Evolutionary conservation across 148 eudicot genomes (phyloP).

Genomic region (Fagopyrum esculentum): DNA sequence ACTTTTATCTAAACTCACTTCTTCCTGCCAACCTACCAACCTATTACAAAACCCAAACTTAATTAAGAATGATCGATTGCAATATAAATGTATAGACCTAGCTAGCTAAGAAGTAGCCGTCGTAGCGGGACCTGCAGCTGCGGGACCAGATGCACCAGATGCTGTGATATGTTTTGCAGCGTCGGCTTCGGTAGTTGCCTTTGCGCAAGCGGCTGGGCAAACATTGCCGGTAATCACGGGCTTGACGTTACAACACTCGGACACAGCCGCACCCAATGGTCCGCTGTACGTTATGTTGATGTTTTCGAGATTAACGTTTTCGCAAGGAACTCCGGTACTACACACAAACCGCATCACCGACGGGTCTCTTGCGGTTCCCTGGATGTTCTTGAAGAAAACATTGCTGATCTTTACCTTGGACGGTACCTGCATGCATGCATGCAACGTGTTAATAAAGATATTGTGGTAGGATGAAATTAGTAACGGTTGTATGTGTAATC

Average conservation of each 20-base stretch:
- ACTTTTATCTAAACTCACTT: too few species aligned
- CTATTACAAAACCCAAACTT: too few species aligned
- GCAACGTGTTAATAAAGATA: background rate
- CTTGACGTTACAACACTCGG: slow-evolving; percentile 8
- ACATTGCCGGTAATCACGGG: background rate
- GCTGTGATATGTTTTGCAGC: background rate
- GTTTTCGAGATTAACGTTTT: slow-evolving; percentile 38
- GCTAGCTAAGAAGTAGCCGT: too few species aligned
- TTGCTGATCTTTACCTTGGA: slow-evolving; percentile 48
- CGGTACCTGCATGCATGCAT: slow-evolving; percentile 9
- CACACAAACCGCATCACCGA: slow-evolving; percentile 32
- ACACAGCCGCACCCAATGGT: background rate
- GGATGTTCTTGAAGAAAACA: slow-evolving; percentile 47
- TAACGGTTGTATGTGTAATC: background rate
- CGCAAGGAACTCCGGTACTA: slow-evolving; percentile 41
- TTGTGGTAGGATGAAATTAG: background rate
- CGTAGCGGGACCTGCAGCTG: too few species aligned
- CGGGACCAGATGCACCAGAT: too few species aligned
- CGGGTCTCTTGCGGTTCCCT: slow-evolving; percentile 36
- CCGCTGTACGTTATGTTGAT: slow-evolving; percentile 29
- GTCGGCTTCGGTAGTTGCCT: background rate
- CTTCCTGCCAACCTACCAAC: too few species aligned
- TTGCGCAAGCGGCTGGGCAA: background rate
- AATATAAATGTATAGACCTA: too few species aligned
- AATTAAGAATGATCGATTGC: too few species aligned